Base-by-base conservation (phyloP, 768 basidiomycete species). In the Glaciozyma martinii region DNA sequence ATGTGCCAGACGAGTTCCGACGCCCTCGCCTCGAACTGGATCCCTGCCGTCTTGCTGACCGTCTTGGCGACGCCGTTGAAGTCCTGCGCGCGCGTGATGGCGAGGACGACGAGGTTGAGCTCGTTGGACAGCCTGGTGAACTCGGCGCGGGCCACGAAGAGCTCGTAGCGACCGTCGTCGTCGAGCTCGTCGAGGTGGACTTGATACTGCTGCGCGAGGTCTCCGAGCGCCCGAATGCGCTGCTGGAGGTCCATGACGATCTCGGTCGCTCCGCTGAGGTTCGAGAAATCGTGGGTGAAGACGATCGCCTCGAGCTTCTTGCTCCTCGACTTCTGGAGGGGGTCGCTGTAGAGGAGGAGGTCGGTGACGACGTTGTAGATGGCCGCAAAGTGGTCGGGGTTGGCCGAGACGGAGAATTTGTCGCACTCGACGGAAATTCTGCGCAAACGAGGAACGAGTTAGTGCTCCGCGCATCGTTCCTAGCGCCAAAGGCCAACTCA, bases 1-100 rank as follows among this genome's bases (percentile, higher is more conserved):
- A 97, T 92, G 65, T 82, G 82, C 91, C 92, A 98, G 1, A 88
- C 90, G 54, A 98, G 86, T 75, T 91, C 88, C 9, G 85, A 83
- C 0, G 90, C 90, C 9, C 84, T 85, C 1, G 90, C 86, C 65
- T 88, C 86, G 37, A 94, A 77, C 59, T 89, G 81, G 54, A 91
- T 80, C 77, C 82, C 67, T 1, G 75, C 84, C 83, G 62, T 69
- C 71, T 56, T 63, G 32, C 59, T 44, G 56, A 68, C 67, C 16
- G 42, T 33, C 55, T 19, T 32, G 68, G 86, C 84, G 18, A 60
- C 47, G 16, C 70, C 70, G 54, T 67, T 63, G 54, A 61, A 44
- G 72, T 89, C 87, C 75, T 90, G 89, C 40, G 86, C 87, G 59
- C 88, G 80, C 66, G 86, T 86, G 71, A 90, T 87, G 0, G 88